Conservation (phyloP, 805 yeast genomes). For the Yamadazyma endophytica region DNA sequence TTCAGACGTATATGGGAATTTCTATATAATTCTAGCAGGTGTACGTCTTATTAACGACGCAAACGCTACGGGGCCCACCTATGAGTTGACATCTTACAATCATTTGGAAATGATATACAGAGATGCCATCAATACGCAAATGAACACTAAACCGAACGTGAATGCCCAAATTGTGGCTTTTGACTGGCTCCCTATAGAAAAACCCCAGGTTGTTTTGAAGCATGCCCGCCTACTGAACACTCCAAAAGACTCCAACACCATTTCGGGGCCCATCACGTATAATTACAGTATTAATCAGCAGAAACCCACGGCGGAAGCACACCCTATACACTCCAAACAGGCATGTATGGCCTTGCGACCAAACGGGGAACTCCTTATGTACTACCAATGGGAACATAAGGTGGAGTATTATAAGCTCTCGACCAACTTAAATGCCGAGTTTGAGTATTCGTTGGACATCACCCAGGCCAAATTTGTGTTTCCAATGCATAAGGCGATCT, state of each 20-base stretch:
- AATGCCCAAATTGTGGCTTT: slow-evolving; percentile 40
- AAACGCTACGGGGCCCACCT: slow-evolving; percentile 28
- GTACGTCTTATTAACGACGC: slow-evolving; percentile 33
- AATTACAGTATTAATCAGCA: slow-evolving; percentile 58
- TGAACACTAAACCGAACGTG: slow-evolving; percentile 8
- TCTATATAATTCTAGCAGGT: slow-evolving; percentile 39
- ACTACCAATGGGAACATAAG: slow-evolving; percentile 62
- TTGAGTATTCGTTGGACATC: slow-evolving; percentile 8
- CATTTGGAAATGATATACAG: slow-evolving; percentile 47
- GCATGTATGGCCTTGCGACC: slow-evolving; percentile 66
- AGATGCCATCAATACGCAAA: slow-evolving; percentile 24
- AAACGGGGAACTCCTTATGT: slow-evolving; percentile 56
- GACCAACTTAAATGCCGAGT: slow-evolving; percentile 22
- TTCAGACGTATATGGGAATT: slow-evolving; percentile 67
- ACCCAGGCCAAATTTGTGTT: slow-evolving; percentile 49
- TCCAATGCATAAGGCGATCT: slow-evolving; percentile 40
- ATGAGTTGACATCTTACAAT: slow-evolving; percentile 41
- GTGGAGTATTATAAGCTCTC: slow-evolving; percentile 49
- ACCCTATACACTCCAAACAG: slow-evolving; percentile 64
- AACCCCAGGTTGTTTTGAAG: slow-evolving; percentile 55
- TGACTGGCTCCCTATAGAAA: slow-evolving; percentile 74
- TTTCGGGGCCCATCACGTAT: slow-evolving; percentile 25
- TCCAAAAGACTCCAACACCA: too few species aligned
- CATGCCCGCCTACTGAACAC: slow-evolving; percentile 45
- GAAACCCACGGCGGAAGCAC: slow-evolving; percentile 57